These are phyloP conservation scores for Punctularia strigosozonata DNA, from an alignment of 768 basidiomycete species.

Conservation along the genomic window DNA sequence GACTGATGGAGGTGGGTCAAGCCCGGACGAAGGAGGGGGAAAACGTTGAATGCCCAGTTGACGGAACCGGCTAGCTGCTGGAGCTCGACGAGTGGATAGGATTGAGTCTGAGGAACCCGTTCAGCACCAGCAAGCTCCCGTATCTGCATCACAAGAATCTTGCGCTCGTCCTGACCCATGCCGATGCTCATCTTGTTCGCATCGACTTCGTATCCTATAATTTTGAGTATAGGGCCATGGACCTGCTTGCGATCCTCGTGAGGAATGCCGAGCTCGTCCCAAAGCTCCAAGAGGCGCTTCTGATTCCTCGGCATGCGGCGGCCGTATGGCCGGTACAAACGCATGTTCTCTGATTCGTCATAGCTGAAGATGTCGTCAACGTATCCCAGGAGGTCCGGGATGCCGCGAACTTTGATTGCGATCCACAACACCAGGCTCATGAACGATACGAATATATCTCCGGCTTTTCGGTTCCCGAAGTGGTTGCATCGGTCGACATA, in stretches of 20 bases:
- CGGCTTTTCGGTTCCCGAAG: slow-evolving; percentile 21
- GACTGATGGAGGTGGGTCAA: slow-evolving; percentile 20
- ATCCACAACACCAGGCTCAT: slow-evolving; percentile 25
- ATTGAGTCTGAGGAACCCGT: not conserved
- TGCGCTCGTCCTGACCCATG: slow-evolving; percentile 2
- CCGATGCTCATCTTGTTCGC: slow-evolving; percentile 19
- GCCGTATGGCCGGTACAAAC: slow-evolving; percentile 20
- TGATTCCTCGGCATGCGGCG: slow-evolving; percentile 19
- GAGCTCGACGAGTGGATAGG: slow-evolving; percentile 13
- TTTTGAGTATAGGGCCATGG: slow-evolving; percentile 17
- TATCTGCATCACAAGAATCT: slow-evolving; percentile 4
- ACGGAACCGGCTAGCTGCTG: slow-evolving; percentile 22
- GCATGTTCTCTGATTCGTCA: slow-evolving; percentile 10
- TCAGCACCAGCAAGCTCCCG: slow-evolving; percentile 2
- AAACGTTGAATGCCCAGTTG: slow-evolving; percentile 30
- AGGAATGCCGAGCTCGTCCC: slow-evolving; percentile 27
- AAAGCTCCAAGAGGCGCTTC: slow-evolving; percentile 22
- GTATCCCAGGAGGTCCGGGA: slow-evolving; percentile 18
- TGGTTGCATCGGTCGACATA: slow-evolving; percentile 20
- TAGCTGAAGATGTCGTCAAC: slow-evolving; percentile 22
- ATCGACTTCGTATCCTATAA: slow-evolving; percentile 30
- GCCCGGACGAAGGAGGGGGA: slow-evolving; percentile 17
- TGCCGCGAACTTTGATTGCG: slow-evolving; percentile 9
- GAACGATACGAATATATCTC: slow-evolving; percentile 16
- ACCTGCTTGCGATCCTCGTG: slow-evolving; percentile 29